Conservation (phyloP, 2,329 filamentous ascomycete species). For the Mycogone perniciosa region DNA sequence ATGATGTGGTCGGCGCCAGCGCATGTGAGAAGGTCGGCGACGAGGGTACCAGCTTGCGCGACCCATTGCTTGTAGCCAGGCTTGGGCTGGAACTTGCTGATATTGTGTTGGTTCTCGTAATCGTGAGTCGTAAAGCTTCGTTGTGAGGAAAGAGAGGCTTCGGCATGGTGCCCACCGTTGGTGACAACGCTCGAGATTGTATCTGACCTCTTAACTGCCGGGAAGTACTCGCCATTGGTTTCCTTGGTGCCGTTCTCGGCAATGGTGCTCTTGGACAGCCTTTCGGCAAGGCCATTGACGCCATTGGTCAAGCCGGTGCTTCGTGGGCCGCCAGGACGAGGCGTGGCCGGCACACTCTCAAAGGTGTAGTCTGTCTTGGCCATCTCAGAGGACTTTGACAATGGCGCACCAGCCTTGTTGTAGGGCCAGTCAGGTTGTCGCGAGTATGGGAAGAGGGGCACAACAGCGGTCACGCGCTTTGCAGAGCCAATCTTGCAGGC, state of each 20-base stretch:
- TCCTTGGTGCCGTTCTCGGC: slow-evolving; percentile 34
- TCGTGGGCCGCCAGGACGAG: slow-evolving; percentile 63
- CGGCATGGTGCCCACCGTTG: slow-evolving; percentile 27
- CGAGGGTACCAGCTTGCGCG: slow-evolving; percentile 88
- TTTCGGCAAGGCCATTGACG: slow-evolving; percentile 62
- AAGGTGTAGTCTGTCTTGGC: slow-evolving; percentile 69
- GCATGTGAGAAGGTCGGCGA: slow-evolving; percentile 90
- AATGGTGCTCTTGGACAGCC: slow-evolving; percentile 62
- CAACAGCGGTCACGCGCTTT: slow-evolving; percentile 84
- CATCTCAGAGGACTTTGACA: slow-evolving; percentile 59
- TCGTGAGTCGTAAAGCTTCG: slow-evolving; percentile 58
- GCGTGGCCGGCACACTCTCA: slow-evolving; percentile 85
- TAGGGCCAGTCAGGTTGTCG: slow-evolving; percentile 94
- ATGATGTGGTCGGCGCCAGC: slow-evolving; percentile 96
- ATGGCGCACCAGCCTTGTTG: slow-evolving; percentile 87
- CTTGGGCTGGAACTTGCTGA: slow-evolving; percentile 63
- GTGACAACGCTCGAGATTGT: slow-evolving; percentile 29
- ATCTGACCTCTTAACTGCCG: slow-evolving; percentile 29
- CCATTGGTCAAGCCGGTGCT: slow-evolving; percentile 60
- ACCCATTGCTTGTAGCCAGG: slow-evolving; percentile 99
- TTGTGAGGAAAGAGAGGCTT: slow-evolving; percentile 35
- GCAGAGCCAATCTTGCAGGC: slow-evolving; percentile 94
- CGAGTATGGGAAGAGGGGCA: slow-evolving; percentile 94
- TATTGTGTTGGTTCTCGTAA: slow-evolving; percentile 51
- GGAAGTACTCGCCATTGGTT: slow-evolving; percentile 28